Evolutionary conservation across 2,329 filamentous ascomycete genomes (phyloP).

Genomic region (Zalaria obscura): DNA sequence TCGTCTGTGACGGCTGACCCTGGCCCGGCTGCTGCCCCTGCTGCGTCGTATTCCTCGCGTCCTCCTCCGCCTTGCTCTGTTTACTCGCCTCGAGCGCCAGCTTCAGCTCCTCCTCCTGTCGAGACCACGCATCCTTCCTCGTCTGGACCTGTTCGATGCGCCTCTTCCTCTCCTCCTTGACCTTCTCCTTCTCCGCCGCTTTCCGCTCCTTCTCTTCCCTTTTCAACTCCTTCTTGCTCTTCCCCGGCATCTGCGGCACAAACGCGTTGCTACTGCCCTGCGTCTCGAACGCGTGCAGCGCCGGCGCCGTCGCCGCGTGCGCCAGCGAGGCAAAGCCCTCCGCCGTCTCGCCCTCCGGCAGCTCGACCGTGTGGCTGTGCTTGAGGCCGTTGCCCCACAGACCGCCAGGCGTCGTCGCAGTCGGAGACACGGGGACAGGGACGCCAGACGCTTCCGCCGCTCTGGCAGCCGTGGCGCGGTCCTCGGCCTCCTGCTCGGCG

Average conservation of each 20-base stretch:
- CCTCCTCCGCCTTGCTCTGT: conserved; percentile 42
- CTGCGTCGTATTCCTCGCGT: conserved; percentile 5
- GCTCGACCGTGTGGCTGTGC: conserved; percentile 20
- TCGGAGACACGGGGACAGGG: conserved; percentile 15
- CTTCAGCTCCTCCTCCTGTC: conserved; percentile 49
- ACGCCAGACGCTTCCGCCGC: conserved; percentile 33
- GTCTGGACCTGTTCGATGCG: conserved; percentile 18
- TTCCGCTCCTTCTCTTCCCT: conserved; percentile 45
- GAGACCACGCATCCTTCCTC: conserved; percentile 41
- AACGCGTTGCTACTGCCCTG: conserved; percentile 1
- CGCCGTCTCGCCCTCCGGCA: conserved; percentile 27
- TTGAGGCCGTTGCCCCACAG: conserved; percentile 13
- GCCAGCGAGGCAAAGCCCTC: conserved; percentile 44
- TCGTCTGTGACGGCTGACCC: conserved; percentile 4
- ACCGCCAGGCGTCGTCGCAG: conserved; percentile 15
- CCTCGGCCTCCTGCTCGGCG: conserved; percentile 74
- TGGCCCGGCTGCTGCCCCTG: too few species aligned
- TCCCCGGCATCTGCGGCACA: conserved; percentile 29
- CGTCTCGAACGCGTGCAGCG: conserved; percentile 9
- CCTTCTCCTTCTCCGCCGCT: conserved; percentile 43
- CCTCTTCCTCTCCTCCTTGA: conserved; percentile 28
- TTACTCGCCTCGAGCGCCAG: conserved; percentile 54
- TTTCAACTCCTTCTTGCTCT: conserved; percentile 53
- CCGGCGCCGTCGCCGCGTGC: conserved; percentile 52
- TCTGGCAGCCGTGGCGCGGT: conserved; percentile 28